Base-by-base conservation (phyloP, 78 protist species). In the Guillardia theta region DNA sequence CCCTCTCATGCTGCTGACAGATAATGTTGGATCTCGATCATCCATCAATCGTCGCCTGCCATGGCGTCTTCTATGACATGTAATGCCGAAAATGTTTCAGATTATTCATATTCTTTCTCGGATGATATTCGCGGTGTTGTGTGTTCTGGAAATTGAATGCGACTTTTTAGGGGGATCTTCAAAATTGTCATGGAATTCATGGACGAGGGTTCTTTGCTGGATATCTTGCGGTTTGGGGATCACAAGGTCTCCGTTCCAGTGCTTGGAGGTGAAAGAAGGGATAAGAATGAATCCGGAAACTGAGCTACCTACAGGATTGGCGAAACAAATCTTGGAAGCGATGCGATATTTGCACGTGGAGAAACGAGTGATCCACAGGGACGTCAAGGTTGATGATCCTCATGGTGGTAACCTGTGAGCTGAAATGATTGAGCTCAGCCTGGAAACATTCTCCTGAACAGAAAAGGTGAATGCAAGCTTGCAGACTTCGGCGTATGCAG, bases 131-230 rank as follows among this genome's bases (percentile, higher is more conserved):
- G n/a, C n/a, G n/a, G n/a, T n/a, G n/a, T n/a, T n/a, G n/a, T n/a
- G n/a, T n/a, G n/a, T n/a, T n/a, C n/a, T n/a, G n/a, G n/a, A n/a
- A n/a, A n/a, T n/a, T n/a, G n/a, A n/a, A n/a, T n/a, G n/a, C n/a
- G n/a, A n/a, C n/a, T n/a, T n/a, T n/a, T n/a, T n/a, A n/a, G n/a
- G n/a, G 95, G 93, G 27, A 47, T 54, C 10, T 19, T 97, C 27
- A 18, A 33, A 30, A 48, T 97, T 15, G 92, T 78, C 64, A 77
- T 96, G 95, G 98, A 97, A 44, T 96, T 94, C 78, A 94, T 95
- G 96, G 95, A 96, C 46, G 95, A 39, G 33, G 98, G 98, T 15
- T 95, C 97, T 9, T 94, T 97, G 21, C 95, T 41, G 37, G 88
- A 47, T 3, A 37, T 94, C 4, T 8, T 54, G 44, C 37, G 48